Conservation (phyloP, 495 filamentous ascomycete species). For the Aspergillus carlsbadensis region DNA sequence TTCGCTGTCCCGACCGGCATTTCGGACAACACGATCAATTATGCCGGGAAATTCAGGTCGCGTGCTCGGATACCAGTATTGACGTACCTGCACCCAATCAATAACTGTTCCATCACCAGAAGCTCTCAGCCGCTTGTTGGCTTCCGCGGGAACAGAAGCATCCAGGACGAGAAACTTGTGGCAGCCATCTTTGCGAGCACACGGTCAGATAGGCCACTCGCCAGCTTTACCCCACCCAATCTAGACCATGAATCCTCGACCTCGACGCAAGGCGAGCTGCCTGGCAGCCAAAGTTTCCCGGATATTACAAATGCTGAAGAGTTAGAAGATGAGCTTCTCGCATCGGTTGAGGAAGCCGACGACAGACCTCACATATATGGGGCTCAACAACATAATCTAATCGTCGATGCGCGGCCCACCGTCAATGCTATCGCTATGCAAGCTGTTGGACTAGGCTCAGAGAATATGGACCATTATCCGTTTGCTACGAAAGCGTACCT, state of each 20-base stretch:
- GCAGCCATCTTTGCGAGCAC: slow-evolving; percentile 89
- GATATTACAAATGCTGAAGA: slow-evolving; percentile 59
- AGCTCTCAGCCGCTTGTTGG: slow-evolving; percentile 93
- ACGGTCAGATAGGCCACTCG: slow-evolving; percentile 46
- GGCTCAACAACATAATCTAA: slow-evolving; percentile 90
- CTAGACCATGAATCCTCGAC: slow-evolving; percentile 54
- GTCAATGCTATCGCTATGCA: slow-evolving; percentile 98
- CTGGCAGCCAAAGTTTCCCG: slow-evolving; percentile 37
- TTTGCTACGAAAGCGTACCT: slow-evolving; percentile 90
- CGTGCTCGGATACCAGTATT: slow-evolving; percentile 82
- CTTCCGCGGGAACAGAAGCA: slow-evolving; percentile 82
- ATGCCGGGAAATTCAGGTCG: slow-evolving; percentile 86
- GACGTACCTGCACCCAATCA: slow-evolving; percentile 91
- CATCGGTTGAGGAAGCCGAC: slow-evolving; percentile 41
- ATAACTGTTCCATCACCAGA: slow-evolving; percentile 94
- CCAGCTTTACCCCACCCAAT: slow-evolving; percentile 39
- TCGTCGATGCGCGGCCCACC: slow-evolving; percentile 93
- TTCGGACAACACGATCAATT: slow-evolving; percentile 94
- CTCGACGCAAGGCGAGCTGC: slow-evolving; percentile 57
- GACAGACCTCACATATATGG: slow-evolving; percentile 71
- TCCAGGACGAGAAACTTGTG: slow-evolving; percentile 93
- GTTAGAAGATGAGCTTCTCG: slow-evolving; percentile 71
- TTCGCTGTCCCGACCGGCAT: slow-evolving; percentile 82
- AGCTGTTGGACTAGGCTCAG: slow-evolving; percentile 86
- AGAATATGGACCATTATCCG: slow-evolving; percentile 97